Evolutionary conservation across 192 early-diverging fungal species (phyloP).

Genomic region (Umbelopsis sp.): DNA sequence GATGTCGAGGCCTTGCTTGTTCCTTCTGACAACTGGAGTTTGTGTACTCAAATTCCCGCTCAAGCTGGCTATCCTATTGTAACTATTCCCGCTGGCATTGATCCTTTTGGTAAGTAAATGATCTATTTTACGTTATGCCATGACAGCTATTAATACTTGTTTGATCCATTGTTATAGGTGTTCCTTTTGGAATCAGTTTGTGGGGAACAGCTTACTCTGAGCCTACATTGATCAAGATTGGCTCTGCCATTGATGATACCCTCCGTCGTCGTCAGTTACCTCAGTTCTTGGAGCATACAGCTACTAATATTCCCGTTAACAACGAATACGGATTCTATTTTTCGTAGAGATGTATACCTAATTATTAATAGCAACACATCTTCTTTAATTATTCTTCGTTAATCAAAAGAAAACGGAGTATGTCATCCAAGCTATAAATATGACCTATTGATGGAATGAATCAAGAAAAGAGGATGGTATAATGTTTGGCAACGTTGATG

Average conservation of each 20-base stretch:
- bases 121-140: not conserved
- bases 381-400: too few relatives aligned
- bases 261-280: not conserved
- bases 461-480: not conserved
- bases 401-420: too few relatives aligned
- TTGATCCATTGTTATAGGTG: not conserved
- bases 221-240: slow-evolving; percentile 9
- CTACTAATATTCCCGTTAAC: slow-evolving; percentile 9
- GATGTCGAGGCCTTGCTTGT: slow-evolving; percentile 1
- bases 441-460: too few relatives aligned
- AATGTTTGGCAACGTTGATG: not conserved
- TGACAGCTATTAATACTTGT: not conserved
- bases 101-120: not conserved
- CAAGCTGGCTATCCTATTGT: slow-evolving; percentile 4
- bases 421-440: too few relatives aligned
- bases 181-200: slow-evolving; percentile 8
- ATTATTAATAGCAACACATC: too few relatives aligned
- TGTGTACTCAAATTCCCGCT: slow-evolving; percentile 13
- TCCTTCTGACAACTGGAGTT: slow-evolving; percentile 8
- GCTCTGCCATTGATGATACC: slow-evolving; percentile 20
- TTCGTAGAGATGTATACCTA: not conserved
- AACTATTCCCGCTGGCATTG: slow-evolving; percentile 8
- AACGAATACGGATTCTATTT: slow-evolving; percentile 8
- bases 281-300: not conserved
- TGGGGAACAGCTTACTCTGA: slow-evolving; percentile 15